Evolutionary conservation across 768 basidiomycete genomes (phyloP).

Genomic region (Tylopilus vinaceipallidus): DNA sequence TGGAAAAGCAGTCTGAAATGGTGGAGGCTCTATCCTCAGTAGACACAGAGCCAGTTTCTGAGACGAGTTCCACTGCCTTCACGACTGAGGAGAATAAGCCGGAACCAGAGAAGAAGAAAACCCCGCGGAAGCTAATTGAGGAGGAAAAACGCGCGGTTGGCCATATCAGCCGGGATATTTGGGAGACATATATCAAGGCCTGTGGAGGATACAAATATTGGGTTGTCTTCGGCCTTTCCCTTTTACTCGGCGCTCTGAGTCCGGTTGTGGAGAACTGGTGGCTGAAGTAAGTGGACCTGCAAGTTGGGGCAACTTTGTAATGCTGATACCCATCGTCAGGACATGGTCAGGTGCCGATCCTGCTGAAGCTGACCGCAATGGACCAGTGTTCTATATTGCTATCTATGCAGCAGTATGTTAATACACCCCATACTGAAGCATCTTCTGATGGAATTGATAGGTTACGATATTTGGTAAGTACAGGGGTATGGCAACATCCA

Average conservation of each 20-base stretch:
- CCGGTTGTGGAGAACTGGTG: slow-evolving; percentile 75
- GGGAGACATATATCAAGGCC: slow-evolving; percentile 55
- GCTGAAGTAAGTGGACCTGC: slow-evolving; percentile 43
- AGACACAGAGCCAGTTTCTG: slow-evolving; percentile 31
- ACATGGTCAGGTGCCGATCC: slow-evolving; percentile 56
- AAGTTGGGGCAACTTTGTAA: slow-evolving; percentile 2
- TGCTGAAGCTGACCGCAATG: slow-evolving; percentile 37
- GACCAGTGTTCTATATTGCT: slow-evolving; percentile 45
- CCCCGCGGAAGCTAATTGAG: slow-evolving; percentile 80
- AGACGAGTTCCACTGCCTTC: slow-evolving; percentile 45
- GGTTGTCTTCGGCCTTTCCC: slow-evolving; percentile 49
- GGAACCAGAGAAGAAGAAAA: slow-evolving; percentile 49
- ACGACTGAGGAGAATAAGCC: slow-evolving; percentile 35
- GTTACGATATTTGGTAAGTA: slow-evolving; percentile 37
- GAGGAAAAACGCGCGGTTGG: slow-evolving; percentile 80
- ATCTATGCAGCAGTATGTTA: slow-evolving; percentile 64
- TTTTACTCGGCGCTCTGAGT: slow-evolving; percentile 56
- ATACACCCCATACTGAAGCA: background rate
- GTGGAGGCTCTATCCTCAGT: slow-evolving; percentile 22
- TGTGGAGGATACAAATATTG: slow-evolving; percentile 55
- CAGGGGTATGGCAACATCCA: background rate
- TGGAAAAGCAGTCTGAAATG: slow-evolving; percentile 4
- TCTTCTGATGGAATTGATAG: slow-evolving; percentile 29
- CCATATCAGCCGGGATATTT: slow-evolving; percentile 63
- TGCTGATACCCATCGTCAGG: slow-evolving; percentile 34